A percentile compares a stretch with the other conserved stretches of the same genome.
phyloP scores from a whole-genome alignment of 2,329 filamentous ascomycete species.

The Fusarium cicatricum region DNA sequence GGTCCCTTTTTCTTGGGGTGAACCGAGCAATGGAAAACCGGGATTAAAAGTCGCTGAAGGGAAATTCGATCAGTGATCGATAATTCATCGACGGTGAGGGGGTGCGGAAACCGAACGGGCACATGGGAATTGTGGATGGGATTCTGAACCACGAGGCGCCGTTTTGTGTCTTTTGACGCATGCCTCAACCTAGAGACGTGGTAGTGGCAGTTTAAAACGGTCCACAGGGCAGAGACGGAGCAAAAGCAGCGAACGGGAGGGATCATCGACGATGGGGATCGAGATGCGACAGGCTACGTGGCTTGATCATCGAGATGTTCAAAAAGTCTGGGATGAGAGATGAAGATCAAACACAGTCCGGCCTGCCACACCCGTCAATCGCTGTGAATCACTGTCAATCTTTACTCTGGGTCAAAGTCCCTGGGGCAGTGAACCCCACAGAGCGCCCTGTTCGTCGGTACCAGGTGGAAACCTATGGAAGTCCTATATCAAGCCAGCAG shows the following conservation, averaged over 20 bases:
- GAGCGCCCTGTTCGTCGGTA: conserved; percentile 25
- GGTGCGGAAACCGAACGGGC: neutral
- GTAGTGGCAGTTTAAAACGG: conserved; percentile 38
- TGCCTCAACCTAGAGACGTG: conserved; percentile 1
- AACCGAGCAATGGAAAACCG: neutral
- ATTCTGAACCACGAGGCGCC: conserved; percentile 1
- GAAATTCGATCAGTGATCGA: conserved; percentile 3
- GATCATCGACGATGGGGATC: conserved; percentile 19
- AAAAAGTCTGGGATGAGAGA: conserved; percentile 10
- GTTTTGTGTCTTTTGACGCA: conserved; percentile 26
- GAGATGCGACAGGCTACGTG: no score
- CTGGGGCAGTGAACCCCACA: conserved; percentile 25
- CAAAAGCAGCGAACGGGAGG: neutral
- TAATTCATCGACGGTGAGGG: conserved; percentile 10
- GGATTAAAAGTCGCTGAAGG: neutral
- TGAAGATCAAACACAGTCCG: conserved; percentile 33
- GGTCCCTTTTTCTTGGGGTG: conserved; percentile 1
- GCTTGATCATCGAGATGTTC: conserved; percentile 13
- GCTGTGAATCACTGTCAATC: conserved; percentile 15
- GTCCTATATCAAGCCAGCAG: neutral
- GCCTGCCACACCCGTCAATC: conserved; percentile 30
- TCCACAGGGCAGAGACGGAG: conserved; percentile 4
- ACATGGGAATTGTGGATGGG: conserved; percentile 13
- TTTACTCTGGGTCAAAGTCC: conserved; percentile 1
- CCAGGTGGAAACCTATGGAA: neutral